Evolutionary conservation across 176 grass and related monocot species (phyloP).

Genomic region (Carex myosuroides): DNA sequence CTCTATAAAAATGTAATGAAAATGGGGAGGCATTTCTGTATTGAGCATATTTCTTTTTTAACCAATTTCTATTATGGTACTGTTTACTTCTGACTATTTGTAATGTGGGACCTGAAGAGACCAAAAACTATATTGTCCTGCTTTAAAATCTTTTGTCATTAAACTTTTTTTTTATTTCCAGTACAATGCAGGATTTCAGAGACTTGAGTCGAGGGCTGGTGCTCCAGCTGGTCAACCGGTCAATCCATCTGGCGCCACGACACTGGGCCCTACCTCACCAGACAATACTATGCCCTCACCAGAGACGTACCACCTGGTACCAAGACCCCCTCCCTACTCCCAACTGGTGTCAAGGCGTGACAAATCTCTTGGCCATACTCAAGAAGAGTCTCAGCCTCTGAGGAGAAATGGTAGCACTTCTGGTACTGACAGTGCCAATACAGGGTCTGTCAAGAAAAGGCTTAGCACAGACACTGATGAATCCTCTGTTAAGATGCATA

Average conservation of each 20-base stretch:
- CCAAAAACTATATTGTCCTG: neutral
- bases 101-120: neutral
- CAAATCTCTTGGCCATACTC: slow-evolving; percentile 59
- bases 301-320: slow-evolving; percentile 51
- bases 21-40: neutral
- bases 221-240: slow-evolving; percentile 38
- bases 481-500: slow-evolving; percentile 40
- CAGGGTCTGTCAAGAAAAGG: slow-evolving; percentile 45
- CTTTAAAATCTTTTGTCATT: neutral
- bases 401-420: slow-evolving; percentile 80
- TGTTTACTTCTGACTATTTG: neutral
- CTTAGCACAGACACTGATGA: slow-evolving; percentile 50
- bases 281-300: slow-evolving; percentile 50
- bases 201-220: slow-evolving; percentile 57
- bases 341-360: slow-evolving; percentile 86
- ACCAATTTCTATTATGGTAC: neutral
- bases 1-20: neutral
- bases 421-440: slow-evolving; percentile 23
- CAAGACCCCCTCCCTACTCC: slow-evolving; percentile 60
- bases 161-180: slow-evolving; percentile 29
- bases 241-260: slow-evolving; percentile 32
- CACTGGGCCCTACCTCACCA: slow-evolving; percentile 26
- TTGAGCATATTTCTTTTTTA: neutral
- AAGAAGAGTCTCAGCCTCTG: slow-evolving; percentile 57
- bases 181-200: slow-evolving; percentile 71